Evolutionary conservation across 169 alveolate genomes (phyloP).

Genomic region (Plasmodium adleri): DNA sequence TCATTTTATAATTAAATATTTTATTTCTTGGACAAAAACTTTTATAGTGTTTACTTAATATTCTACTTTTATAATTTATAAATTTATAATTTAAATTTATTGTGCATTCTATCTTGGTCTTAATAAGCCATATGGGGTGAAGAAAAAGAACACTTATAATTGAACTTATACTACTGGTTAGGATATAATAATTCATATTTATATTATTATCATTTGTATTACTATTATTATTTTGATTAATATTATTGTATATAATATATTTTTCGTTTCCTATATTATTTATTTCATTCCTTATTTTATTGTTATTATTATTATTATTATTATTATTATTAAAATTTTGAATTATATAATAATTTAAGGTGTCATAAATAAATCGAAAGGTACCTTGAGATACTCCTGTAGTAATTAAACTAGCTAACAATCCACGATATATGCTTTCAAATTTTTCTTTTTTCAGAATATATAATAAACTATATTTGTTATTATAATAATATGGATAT

Average conservation of each 20-base stretch:
- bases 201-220: slow-evolving; percentile 2
- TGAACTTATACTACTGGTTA: slow-evolving; percentile 71
- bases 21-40: slow-evolving; percentile 33
- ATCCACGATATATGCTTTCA: slow-evolving; percentile 74
- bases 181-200: slow-evolving; percentile 63
- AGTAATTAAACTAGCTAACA: slow-evolving; percentile 65
- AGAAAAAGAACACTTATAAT: slow-evolving; percentile 44
- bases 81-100: slow-evolving; percentile 68
- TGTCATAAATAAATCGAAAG: slow-evolving; percentile 63
- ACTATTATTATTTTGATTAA: not conserved
- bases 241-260: slow-evolving; percentile 13
- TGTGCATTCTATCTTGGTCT: slow-evolving; percentile 74
- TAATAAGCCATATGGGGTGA: slow-evolving; percentile 68
- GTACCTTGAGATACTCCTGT: slow-evolving; percentile 65
- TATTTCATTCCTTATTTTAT: not conserved
- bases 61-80: slow-evolving; percentile 68
- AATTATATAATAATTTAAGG: slow-evolving; percentile 24
- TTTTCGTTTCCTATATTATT: slow-evolving; percentile 7
- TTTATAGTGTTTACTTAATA: slow-evolving; percentile 42
- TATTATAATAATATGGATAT: slow-evolving; percentile 74
- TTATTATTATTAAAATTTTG: slow-evolving; percentile 16
- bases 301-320: not conserved
- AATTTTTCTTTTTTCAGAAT: slow-evolving; percentile 66
- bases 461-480: slow-evolving; percentile 61
- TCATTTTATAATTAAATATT: not conserved